Evolutionary conservation across 768 basidiomycete species (phyloP), one percentile per base, ranked within the genome.

Genomic region (Pholiota molesta): DNA sequence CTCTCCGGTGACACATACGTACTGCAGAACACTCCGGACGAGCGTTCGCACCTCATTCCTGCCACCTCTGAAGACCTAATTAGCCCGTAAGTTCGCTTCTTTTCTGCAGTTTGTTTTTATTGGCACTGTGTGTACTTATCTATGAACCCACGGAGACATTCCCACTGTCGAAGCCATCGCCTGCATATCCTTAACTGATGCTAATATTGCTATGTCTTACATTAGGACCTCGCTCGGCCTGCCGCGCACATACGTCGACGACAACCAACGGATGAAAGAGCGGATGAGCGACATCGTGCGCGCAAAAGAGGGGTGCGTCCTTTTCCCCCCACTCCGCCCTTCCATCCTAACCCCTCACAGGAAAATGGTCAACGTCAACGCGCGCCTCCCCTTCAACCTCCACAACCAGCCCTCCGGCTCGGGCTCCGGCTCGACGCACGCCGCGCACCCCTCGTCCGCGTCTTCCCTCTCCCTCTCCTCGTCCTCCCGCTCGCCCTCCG

Each of bases 291-390:
- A 75, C 23, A 86, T 88, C 53, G 85, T 88, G 29, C 83, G 83
- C 14, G 73, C 83, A 1, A 86, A 86, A 71, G 84, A 86, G 74
- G 80, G 83, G 86, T 85, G 52, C 65, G 82, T 35, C 60, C 23
- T 56, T 45, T 42, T 7, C 52, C 55, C 57, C 14, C 49, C 53
- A 40, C 14, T 64, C 16, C 42, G 26, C 5, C 55, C 16, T 23
- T 44, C 53, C 29, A 5, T 14, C 23, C 52, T 52, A 57, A 52
- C 55, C 21, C 35, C 11, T 17, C 51, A 88, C 35, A 37, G 14
- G 86, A 86, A 82, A 77, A 88, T 88, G 86, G 86, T 88, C 64
- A 87, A 86, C 59, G 81, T 88, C 9, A 80, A 81, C 58, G 79
- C 82, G 1, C 77, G 77, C 6, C 75, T 83, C 19, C 86, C 86